Evolutionary conservation across 768 basidiomycete genomes (phyloP).

Genomic region (Panaeolus papilionaceus): DNA sequence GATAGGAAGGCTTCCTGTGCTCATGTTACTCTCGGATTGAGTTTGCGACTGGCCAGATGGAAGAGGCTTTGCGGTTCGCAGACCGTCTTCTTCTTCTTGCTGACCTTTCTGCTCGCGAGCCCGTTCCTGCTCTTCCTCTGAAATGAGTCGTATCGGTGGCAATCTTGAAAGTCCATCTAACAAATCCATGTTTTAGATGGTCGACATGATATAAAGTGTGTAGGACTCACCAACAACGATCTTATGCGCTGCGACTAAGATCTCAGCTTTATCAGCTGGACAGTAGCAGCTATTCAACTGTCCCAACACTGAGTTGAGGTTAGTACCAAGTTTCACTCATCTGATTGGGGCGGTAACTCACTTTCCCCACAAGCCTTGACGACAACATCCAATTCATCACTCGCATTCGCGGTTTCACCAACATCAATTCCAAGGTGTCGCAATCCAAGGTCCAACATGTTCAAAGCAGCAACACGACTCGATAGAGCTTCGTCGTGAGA

Average conservation of each 20-base stretch:
- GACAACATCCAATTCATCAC: slow-evolving; percentile 60
- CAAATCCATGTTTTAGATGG: not conserved
- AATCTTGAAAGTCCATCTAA: slow-evolving; percentile 77
- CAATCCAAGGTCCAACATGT: slow-evolving; percentile 86
- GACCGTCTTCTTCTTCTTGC: slow-evolving; percentile 29
- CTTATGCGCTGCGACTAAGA: slow-evolving; percentile 86
- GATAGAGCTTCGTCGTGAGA: slow-evolving; percentile 92
- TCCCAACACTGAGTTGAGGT: slow-evolving; percentile 35
- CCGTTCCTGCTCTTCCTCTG: slow-evolving; percentile 45
- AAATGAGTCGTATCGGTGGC: slow-evolving; percentile 76
- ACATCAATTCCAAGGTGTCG: slow-evolving; percentile 91
- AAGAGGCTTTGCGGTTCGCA: slow-evolving; percentile 29
- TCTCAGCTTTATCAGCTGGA: slow-evolving; percentile 79
- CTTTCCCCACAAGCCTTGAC: slow-evolving; percentile 80
- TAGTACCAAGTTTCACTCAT: not conserved
- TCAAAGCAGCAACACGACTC: slow-evolving; percentile 88
- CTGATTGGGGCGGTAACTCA: slow-evolving; percentile 42
- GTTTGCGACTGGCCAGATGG: not conserved
- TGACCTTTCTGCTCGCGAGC: not conserved
- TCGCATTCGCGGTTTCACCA: slow-evolving; percentile 46
- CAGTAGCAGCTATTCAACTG: slow-evolving; percentile 50
- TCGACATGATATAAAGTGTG: not conserved
- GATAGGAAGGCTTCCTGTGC: slow-evolving; percentile 12
- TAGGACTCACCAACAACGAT: slow-evolving; percentile 75
- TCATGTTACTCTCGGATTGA: not conserved